A percentile compares a stretch with the other conserved stretches of the same genome.
phyloP scores from a whole-genome alignment of 2,329 filamentous ascomycete genomes.

The Colletotrichum eremochloae region DNA sequence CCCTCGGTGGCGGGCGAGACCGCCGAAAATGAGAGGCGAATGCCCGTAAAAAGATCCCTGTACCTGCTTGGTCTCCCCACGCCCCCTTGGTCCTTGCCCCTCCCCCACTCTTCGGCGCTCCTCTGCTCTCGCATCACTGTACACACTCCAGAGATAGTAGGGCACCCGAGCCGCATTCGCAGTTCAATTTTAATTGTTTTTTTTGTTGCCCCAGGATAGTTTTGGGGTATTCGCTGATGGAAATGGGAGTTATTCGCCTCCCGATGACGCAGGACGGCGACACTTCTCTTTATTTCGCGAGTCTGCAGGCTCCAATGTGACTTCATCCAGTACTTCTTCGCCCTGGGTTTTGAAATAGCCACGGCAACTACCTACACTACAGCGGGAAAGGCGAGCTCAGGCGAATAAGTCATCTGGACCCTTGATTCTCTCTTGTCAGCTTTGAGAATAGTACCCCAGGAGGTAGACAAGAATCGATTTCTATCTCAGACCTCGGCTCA shows the following conservation, averaged over 20 bases:
- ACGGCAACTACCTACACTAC: neutral
- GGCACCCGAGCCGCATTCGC: constrained; percentile 8
- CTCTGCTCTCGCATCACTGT: neutral
- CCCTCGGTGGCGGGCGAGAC: constrained; percentile 1
- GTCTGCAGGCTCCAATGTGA: neutral
- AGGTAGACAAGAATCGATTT: neutral
- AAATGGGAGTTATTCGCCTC: neutral
- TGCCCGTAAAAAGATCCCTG: neutral
- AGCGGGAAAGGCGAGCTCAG: neutral
- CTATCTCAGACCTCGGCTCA: constrained; percentile 14
- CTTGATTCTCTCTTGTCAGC: neutral
- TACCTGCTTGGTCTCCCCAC: neutral
- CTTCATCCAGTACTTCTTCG: neutral
- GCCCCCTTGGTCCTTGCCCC: neutral
- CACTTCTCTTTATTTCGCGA: neutral
- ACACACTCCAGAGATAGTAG: neutral
- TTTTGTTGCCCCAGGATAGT: neutral
- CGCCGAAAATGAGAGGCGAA: constrained; percentile 3
- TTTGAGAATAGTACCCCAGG: constrained; percentile 4
- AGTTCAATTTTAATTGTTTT: neutral
- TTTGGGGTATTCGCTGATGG: neutral
- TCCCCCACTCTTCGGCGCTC: neutral
- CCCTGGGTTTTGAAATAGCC: neutral
- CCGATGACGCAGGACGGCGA: neutral
- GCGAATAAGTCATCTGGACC: neutral